phyloP scores from a whole-genome alignment of 441 rosid genomes.

The Flueggea neowawraea region DNA sequence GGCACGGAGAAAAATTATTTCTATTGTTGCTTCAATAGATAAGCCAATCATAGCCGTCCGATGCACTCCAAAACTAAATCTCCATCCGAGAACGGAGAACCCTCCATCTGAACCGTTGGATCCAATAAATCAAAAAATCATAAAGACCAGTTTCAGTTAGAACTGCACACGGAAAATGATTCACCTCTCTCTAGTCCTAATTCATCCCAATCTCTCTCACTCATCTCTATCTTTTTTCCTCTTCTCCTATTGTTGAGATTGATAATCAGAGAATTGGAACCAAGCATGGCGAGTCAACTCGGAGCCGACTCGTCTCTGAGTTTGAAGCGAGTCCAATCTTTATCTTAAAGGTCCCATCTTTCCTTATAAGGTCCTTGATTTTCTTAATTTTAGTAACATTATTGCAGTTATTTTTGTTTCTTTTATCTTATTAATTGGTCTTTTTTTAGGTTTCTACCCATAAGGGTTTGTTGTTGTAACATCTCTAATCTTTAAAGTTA shows the following conservation, averaged over 20 bases:
- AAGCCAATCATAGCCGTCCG: too few species aligned
- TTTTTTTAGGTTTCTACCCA: neutral
- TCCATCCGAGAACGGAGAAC: too few species aligned
- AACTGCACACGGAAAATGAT: too few species aligned
- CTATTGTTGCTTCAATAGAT: too few species aligned
- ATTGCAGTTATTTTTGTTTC: neutral
- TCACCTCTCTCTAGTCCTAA: too few species aligned
- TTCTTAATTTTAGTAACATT: neutral
- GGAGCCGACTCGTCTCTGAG: constrained; percentile 17
- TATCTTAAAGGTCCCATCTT: constrained; percentile 12
- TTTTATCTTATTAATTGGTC: neutral
- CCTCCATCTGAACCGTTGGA: too few species aligned
- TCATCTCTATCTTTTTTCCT: constrained; percentile 1
- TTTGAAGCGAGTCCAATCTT: constrained; percentile 15
- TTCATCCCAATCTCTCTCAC: neutral
- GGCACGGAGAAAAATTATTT: too few species aligned
- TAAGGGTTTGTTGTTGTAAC: neutral
- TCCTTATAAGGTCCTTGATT: constrained; percentile 10
- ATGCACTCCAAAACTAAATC: too few species aligned
- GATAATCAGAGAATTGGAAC: constrained; percentile 8
- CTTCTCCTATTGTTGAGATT: constrained; percentile 13
- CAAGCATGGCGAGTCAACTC: constrained; percentile 25
- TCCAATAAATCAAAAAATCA: too few species aligned
- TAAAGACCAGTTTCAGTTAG: too few species aligned
- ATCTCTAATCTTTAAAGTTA: neutral